phyloP scores from a whole-genome alignment of 805 yeast genomes.

The Candida ulmi region DNA sequence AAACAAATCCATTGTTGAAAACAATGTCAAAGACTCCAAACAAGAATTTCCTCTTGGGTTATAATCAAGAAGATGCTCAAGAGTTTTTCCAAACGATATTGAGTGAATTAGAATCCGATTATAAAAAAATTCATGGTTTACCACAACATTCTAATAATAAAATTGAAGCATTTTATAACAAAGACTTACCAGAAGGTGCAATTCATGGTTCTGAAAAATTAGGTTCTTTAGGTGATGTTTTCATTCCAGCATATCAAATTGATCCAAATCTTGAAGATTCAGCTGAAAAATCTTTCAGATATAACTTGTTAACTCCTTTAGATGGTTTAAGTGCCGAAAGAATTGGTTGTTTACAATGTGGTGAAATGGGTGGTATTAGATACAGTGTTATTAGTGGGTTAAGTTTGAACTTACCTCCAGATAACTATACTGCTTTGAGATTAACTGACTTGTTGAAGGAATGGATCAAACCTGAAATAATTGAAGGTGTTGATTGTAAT shows the following conservation, averaged over 20 bases:
- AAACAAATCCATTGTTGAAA: slow-evolving; percentile 53
- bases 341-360: slow-evolving; percentile 86
- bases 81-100: slow-evolving; percentile 84
- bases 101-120: slow-evolving; percentile 58
- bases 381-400: slow-evolving; percentile 73
- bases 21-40: slow-evolving; percentile 76
- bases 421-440: slow-evolving; percentile 34
- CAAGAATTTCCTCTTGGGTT: slow-evolving; percentile 71
- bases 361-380: slow-evolving; percentile 90
- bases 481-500: slow-evolving; percentile 92
- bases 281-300: slow-evolving; percentile 40
- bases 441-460: slow-evolving; percentile 52
- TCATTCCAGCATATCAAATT: slow-evolving; percentile 69
- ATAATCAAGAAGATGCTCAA: slow-evolving; percentile 95
- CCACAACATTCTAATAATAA: slow-evolving; percentile 11
- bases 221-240: slow-evolving; percentile 59
- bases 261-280: slow-evolving; percentile 56
- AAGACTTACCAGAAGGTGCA: slow-evolving; percentile 30
- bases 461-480: slow-evolving; percentile 77
- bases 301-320: slow-evolving; percentile 74
- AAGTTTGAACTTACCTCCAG: slow-evolving; percentile 61
- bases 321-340: slow-evolving; percentile 88
- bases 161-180: slow-evolving; percentile 20
- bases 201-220: slow-evolving; percentile 37
- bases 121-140: slow-evolving; percentile 28